Evolutionary conservation across 192 early-diverging fungal species (phyloP), one percentile per base, ranked within the genome.

Genomic region (Geosiphon pyriformis): DNA sequence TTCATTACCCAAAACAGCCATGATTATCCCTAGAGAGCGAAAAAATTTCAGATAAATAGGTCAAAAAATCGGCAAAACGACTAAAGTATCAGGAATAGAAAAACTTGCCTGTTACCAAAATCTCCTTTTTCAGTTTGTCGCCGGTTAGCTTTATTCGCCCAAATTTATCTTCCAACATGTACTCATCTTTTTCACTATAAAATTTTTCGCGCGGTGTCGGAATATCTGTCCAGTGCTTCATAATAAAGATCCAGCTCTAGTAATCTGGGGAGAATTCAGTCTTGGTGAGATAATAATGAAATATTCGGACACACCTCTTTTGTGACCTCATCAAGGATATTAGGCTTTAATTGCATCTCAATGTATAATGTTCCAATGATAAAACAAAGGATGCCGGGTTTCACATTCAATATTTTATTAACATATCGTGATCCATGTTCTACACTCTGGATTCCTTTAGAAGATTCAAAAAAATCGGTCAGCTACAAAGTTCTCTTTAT

Each of bases 141-240:
- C 94, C 94, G 18, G 76, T 77, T 18, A 98, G 75, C 32, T 81
- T 81, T 17, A 98, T 81, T 29, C 96, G 81, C 12, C 94, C 95
- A 3, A 92, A 95, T 66, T 97, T 94, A 74, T 98, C 96, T 72
- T 98, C 96, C 50, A 97, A 68, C 25, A 81, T 76, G 22, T 90
- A 70, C 18, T 69, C 72, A 63, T 92, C 89, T 0, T 73, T 70
- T 0, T 83, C 87, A 18, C 76, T 80, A 6, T 75, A 74, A 76
- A 94, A 98, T 67, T 85, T 89, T 58, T 66, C 68, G n/a, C 82
- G 72, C 46, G 83, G 76, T 8, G 81, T 75, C 8, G 90, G 83
- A 2, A 83, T 79, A 0, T 82, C 66, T 8, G 90, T 78, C 80
- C 87, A 88, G 65, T 84, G 80, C 87, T 90, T 42, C 37, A 42